A percentile compares a stretch with the other conserved stretches of the same genome.
These are phyloP conservation scores for Cyphellophora attinorum DNA, from an alignment of 2,329 filamentous ascomycete species.

Conservation along the genomic window DNA sequence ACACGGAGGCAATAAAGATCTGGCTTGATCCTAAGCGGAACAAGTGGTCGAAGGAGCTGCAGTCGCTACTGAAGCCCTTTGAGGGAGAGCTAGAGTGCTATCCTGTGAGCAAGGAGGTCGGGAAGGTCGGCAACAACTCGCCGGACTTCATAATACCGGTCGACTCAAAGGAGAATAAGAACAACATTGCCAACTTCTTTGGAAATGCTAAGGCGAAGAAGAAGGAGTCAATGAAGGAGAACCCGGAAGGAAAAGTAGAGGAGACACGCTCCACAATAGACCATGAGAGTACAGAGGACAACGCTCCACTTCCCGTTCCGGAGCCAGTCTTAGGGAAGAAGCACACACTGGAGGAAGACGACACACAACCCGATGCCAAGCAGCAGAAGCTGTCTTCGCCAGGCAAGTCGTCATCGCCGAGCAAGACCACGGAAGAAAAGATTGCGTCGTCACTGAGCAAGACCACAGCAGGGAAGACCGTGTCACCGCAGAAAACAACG, in stretches of 20 bases:
- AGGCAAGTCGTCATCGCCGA: slow-evolving; percentile 23
- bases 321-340: slow-evolving; percentile 22
- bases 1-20: slow-evolving; percentile 55
- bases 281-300: slow-evolving; percentile 39
- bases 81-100: slow-evolving; percentile 73
- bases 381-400: slow-evolving; percentile 7
- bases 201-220: slow-evolving; percentile 32
- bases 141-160: slow-evolving; percentile 74
- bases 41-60: slow-evolving; percentile 70
- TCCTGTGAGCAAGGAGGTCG: slow-evolving; percentile 77
- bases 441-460: slow-evolving; percentile 30
- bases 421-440: slow-evolving; percentile 28
- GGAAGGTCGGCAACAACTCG: slow-evolving; percentile 88
- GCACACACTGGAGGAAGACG: slow-evolving; percentile 7
- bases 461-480: slow-evolving; percentile 22
- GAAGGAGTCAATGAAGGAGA: slow-evolving; percentile 17
- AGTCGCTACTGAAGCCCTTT: slow-evolving; percentile 70
- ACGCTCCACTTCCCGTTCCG: slow-evolving; percentile 39
- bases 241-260: slow-evolving; percentile 29
- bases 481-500: too few species aligned
- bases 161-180: slow-evolving; percentile 78
- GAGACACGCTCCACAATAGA: slow-evolving; percentile 35
- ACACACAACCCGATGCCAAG: slow-evolving; percentile 13
- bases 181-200: slow-evolving; percentile 92
- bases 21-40: slow-evolving; percentile 69